Percentiles rank a stretch among this genome's conserved stretches.
phyloP scores from a whole-genome alignment of 352 stramenopile species.

The Pythium volutum region DNA sequence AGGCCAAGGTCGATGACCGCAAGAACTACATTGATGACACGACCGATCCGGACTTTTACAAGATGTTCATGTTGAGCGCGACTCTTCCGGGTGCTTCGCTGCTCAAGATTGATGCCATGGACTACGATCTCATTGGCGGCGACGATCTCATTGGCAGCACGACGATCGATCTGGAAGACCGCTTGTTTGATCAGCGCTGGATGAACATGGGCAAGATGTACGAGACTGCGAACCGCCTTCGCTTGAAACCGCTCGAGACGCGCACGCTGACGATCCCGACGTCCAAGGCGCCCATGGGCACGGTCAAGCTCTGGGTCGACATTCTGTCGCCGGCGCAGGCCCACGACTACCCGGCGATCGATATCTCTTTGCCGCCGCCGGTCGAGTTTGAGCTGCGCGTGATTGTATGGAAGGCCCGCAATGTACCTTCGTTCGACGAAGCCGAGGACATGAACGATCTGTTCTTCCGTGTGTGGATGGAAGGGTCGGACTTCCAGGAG shows the following conservation, averaged over 20 bases:
- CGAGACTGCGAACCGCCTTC: conserved; percentile 64
- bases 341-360: conserved; percentile 72
- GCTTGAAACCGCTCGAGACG: conserved; percentile 73
- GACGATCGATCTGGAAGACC: conserved; percentile 93
- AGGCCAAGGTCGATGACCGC: conserved; percentile 83
- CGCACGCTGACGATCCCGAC: conserved; percentile 86
- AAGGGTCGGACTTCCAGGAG: conserved; percentile 74
- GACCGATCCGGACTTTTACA: conserved; percentile 91
- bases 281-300: conserved; percentile 80
- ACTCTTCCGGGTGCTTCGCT: conserved; percentile 84
- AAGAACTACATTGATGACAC: conserved; percentile 90
- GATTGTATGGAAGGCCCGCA: conserved; percentile 91
- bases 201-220: conserved; percentile 85
- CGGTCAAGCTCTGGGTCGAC: conserved; percentile 88
- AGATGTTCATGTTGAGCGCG: conserved; percentile 82
- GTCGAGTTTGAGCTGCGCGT: conserved; percentile 91
- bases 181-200: conserved; percentile 89
- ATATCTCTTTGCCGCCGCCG: conserved; percentile 81
- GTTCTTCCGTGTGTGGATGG: conserved; percentile 90
- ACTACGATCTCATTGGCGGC: conserved; percentile 87
- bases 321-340: conserved; percentile 82
- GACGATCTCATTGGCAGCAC: conserved; percentile 93
- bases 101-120: conserved; percentile 88
- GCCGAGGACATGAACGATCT: conserved; percentile 92
- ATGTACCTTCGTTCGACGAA: conserved; percentile 84